Evolutionary conservation across 129 eudicot species (phyloP).

Genomic region (Lactuca saligna): DNA sequence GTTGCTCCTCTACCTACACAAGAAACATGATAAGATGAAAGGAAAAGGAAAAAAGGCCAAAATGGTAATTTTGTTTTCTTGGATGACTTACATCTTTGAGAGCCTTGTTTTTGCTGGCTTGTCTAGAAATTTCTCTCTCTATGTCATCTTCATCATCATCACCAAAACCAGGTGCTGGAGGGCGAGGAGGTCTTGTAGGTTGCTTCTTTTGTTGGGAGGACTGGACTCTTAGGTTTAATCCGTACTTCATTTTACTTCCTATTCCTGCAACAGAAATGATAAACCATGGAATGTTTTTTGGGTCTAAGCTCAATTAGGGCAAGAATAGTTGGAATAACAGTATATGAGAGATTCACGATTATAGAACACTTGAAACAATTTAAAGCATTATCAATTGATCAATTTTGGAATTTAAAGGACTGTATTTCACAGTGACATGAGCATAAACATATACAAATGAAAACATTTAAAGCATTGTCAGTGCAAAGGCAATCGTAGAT

Average conservation of each 20-base stretch:
- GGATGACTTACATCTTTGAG: slow-evolving; percentile 63
- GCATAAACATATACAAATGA: too few species aligned
- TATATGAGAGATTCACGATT: too few species aligned
- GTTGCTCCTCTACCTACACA: slow-evolving; percentile 81
- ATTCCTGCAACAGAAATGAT: slow-evolving; percentile 10
- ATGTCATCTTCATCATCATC: slow-evolving; percentile 74
- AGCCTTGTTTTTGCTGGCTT: slow-evolving; percentile 79
- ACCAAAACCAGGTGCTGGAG: slow-evolving; percentile 47
- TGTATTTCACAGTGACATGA: too few species aligned
- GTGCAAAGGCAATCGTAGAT: too few species aligned
- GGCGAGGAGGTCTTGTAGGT: slow-evolving; percentile 46
- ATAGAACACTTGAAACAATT: too few species aligned
- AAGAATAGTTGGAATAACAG: background rate
- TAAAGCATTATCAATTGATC: too few species aligned
- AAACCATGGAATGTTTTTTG: background rate
- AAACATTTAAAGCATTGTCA: too few species aligned
- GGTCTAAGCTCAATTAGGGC: background rate
- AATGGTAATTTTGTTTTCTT: too few species aligned
- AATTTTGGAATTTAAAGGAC: too few species aligned
- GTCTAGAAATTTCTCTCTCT: slow-evolving; percentile 91
- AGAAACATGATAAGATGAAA: background rate
- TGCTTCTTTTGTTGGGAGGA: slow-evolving; percentile 68
- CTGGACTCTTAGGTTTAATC: slow-evolving; percentile 70
- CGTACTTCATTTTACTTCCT: slow-evolving; percentile 53
- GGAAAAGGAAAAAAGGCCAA: background rate